Percentiles rank a stretch among this genome's conserved stretches.
Evolutionary conservation across 345 rosid genomes (phyloP).

Genomic region (Moricandia moricandioides): DNA sequence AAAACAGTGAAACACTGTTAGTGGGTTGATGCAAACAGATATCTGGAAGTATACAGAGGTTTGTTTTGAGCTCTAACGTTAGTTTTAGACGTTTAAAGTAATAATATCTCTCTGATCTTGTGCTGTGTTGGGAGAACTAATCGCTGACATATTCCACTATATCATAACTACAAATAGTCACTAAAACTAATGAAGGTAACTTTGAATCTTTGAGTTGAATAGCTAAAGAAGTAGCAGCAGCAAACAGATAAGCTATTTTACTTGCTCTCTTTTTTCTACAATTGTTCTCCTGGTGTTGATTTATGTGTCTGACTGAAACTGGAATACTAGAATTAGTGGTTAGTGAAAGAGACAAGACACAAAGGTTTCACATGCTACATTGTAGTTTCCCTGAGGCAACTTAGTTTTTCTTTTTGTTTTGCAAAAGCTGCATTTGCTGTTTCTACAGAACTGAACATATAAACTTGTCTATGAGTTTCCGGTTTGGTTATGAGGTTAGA

Average conservation of each 20-base stretch:
- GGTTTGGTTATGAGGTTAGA: constrained; percentile 4
- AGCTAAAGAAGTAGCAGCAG: constrained; percentile 3
- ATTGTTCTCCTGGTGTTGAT: not conserved
- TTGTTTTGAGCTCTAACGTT: too few species aligned
- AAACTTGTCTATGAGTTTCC: constrained; percentile 8
- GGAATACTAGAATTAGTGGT: constrained; percentile 33
- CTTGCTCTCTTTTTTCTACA: not conserved
- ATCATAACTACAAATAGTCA: not conserved
- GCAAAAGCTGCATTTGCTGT: constrained; percentile 24
- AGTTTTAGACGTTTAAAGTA: too few species aligned
- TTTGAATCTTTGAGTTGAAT: constrained; percentile 10
- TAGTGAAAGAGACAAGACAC: constrained; percentile 35
- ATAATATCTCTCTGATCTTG: too few species aligned
- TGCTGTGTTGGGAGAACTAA: not conserved
- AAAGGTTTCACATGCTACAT: constrained; percentile 38
- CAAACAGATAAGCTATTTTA: constrained; percentile 3
- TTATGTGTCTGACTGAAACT: not conserved
- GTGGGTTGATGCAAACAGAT: too few species aligned
- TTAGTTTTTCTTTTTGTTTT: constrained; percentile 19
- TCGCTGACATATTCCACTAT: constrained; percentile 3
- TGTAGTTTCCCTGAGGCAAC: constrained; percentile 30
- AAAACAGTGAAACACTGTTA: too few species aligned
- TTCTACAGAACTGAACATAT: constrained; percentile 6
- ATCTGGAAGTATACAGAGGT: too few species aligned
- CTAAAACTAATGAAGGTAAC: constrained; percentile 26